Base-by-base conservation (phyloP, 1,139 yeast species). In the Suhomyces guaymorum region DNA sequence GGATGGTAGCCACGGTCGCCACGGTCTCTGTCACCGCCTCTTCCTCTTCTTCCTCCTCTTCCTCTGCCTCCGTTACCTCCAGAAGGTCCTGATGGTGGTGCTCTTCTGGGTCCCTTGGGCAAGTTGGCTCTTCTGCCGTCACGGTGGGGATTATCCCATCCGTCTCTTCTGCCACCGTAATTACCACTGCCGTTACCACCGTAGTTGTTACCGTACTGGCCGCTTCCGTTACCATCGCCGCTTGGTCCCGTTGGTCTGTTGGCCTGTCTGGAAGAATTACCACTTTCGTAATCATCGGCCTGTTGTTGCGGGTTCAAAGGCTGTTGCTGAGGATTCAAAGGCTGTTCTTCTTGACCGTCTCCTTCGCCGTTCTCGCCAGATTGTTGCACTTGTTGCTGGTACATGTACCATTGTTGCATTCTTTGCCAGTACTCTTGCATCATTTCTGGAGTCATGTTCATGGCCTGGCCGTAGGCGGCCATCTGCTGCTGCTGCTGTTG, bases 371-470 rank as follows among this genome's bases (percentile, higher is more conserved):
- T 23, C 10, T 19, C 46, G 24, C 41, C 54, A 16, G 41, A 49
- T 19, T 29, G 35, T 16, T 40, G 43, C 18, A 56, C 51, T 45
- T 76, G 82, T 59, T 79, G 75, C 52, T 78, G 83, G 39, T 66
- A 70, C 74, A 80, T 76, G 55, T 84, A 86, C 73, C 75, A 70
- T 48, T 82, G 86, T 60, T 82, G 90, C 88, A 86, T 80, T 55
- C 82, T 76, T 59, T 80, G 88, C 78, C 89, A 85, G 59, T 89
- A 90, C 52, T 87, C 95, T 35, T 82, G 81, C 87, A 87, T 82
- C 75, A 84, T 81, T 46, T 85, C 87, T 4, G 94, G 92, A 24
- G 83, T 78, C 76, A 82, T 80, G 35, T 81, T 83, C 35, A 39
- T 42, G 28, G 47, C 46, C 39, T 56, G 69, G 25, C 63, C 60